phyloP scores from a whole-genome alignment of 768 basidiomycete genomes.

The Mycena albidolilacea region DNA sequence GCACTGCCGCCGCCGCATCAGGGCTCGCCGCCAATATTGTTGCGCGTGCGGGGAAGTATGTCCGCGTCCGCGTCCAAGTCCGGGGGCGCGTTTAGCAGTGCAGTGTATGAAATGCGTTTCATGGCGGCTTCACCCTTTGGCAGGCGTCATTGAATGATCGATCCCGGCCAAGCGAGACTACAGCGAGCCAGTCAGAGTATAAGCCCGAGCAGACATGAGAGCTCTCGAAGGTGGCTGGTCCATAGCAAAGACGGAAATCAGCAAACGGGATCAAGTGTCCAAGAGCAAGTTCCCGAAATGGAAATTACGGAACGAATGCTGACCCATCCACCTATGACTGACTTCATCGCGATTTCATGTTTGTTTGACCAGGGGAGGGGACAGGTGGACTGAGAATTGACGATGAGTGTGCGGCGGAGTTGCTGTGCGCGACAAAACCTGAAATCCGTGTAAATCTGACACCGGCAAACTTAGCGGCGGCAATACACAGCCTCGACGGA shows the following conservation, averaged over 20 bases:
- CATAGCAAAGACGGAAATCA: neutral
- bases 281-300: neutral
- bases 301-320: neutral
- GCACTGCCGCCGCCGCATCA: neutral
- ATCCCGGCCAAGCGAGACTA: too few species aligned
- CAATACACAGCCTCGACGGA: neutral
- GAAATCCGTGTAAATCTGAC: neutral
- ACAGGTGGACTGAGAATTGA: neutral
- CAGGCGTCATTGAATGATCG: too few species aligned
- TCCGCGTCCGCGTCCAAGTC: neutral
- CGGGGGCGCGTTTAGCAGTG: neutral
- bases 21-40: constrained; percentile 13
- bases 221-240: neutral
- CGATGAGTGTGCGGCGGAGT: neutral
- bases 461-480: neutral
- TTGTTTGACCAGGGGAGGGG: too few species aligned
- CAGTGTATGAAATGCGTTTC: neutral
- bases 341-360: too few species aligned
- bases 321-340: too few species aligned
- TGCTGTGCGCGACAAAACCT: neutral
- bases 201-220: neutral
- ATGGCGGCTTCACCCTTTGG: neutral
- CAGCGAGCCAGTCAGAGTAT: neutral
- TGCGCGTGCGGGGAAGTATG: neutral
- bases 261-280: neutral